Conservation (phyloP, 2,329 filamentous ascomycete genomes). For the Neonectria sp. region DNA sequence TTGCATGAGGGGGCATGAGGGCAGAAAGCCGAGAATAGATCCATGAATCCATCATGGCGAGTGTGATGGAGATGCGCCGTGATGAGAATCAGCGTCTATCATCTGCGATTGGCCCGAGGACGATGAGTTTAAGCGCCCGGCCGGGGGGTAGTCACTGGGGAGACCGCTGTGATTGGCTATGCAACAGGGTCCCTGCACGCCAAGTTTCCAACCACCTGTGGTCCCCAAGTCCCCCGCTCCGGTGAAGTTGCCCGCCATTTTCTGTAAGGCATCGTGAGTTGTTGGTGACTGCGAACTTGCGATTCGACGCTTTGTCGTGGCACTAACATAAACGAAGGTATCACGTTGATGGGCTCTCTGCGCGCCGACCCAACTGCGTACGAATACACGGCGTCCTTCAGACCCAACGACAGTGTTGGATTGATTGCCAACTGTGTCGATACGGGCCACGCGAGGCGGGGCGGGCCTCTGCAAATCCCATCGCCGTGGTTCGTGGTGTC, state of each 20-base stretch:
- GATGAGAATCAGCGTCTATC: constrained; percentile 31
- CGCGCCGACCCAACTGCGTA: no score
- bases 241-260: constrained; percentile 10
- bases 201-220: constrained; percentile 17
- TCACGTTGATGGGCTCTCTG: neutral
- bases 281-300: neutral
- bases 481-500: constrained; percentile 11
- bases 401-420: neutral
- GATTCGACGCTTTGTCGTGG: constrained; percentile 7
- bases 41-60: constrained; percentile 50
- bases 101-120: constrained; percentile 59
- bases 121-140: constrained; percentile 59
- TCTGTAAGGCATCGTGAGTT: neutral
- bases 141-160: constrained; percentile 16
- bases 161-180: constrained; percentile 42
- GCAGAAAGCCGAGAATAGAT: constrained; percentile 53
- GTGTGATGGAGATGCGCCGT: constrained; percentile 47
- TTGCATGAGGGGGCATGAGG: constrained; percentile 54
- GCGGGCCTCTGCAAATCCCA: constrained; percentile 18
- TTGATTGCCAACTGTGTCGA: neutral
- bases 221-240: constrained; percentile 10
- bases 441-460: neutral
- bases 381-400: no score
- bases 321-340: constrained; percentile 9
- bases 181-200: constrained; percentile 3